Evolutionary conservation across 139 green algal species (phyloP), one percentile per base, ranked within the genome.

Genomic region (Chlorella sp.): DNA sequence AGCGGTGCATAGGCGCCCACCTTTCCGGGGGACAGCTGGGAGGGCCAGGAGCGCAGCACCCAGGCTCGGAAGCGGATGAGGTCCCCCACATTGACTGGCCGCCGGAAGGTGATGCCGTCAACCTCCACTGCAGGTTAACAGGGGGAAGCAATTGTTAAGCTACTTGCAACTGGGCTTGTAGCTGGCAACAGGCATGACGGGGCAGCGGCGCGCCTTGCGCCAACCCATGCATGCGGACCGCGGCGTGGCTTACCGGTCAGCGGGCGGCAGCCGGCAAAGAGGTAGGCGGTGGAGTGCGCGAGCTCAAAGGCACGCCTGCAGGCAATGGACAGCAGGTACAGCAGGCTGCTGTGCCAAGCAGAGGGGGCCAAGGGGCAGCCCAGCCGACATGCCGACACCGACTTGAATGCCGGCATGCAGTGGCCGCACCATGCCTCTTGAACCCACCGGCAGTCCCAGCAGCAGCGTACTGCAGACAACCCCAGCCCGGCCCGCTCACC

Each of bases 61-160:
- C 73, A 69, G 58, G 88, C 89, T 16, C 80, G 89, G 76, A 98
- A 91, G 8, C 84, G 77, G 64, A 98, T 87, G 64, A 98, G 85
- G 81, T 97, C 93, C 7, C 95, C 95, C 20, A 98, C 87, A 38
- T 96, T 90, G 65, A 98, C 95, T 2, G 95, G 94, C 60, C 77
- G 73, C 51, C 84, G 76, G 62, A 95, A 95, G 19, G 77, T 83
- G 58, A 95, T 85, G 51, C 93, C 75, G 51, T 92, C 91, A 24
- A 94, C 87, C 65, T 90, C 67, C 17, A 85, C 76, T 80, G 82
- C 58, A 22, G n/a, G 1, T 6, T 19, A 32, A 4, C 56, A 65
- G 56, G 7, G 22, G 30, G 56, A 16, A 16, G 30, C 56, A 65
- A 24, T 24, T 65, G 56, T 20, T n/a, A n/a, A n/a, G n/a, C n/a